phyloP scores from a whole-genome alignment of 1,284 basidiomycete species.

The Leccinum insolens region DNA sequence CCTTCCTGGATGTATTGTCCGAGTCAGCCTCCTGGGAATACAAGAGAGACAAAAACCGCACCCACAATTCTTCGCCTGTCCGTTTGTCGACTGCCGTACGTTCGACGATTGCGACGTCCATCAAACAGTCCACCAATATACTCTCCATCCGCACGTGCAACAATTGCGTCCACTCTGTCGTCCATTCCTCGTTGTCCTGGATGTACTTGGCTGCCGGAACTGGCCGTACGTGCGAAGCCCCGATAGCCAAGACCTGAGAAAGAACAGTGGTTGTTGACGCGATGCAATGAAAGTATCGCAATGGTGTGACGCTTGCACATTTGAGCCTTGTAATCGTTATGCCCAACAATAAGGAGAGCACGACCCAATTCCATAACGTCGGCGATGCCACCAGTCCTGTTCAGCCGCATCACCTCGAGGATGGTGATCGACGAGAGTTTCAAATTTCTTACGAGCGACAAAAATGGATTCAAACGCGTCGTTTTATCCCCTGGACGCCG shows the following conservation, averaged over 20 bases:
- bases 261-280: conserved; percentile 43
- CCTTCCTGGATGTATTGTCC: conserved; percentile 39
- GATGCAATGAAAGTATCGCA: conserved; percentile 44
- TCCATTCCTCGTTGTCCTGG: conserved; percentile 69
- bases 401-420: conserved; percentile 86
- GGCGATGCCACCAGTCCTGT: conserved; percentile 74
- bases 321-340: conserved; percentile 83
- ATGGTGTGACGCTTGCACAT: conserved; percentile 74
- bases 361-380: conserved; percentile 93
- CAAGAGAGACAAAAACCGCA: conserved; percentile 15
- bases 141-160: conserved; percentile 82
- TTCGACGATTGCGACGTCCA: conserved; percentile 83
- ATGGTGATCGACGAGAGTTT: conserved; percentile 92
- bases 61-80: conserved; percentile 62
- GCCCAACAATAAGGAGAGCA: conserved; percentile 85
- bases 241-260: conserved; percentile 62
- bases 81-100: conserved; percentile 59
- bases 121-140: conserved; percentile 82
- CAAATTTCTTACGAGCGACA: conserved; percentile 80
- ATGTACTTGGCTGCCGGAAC: conserved; percentile 67
- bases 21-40: neutral
- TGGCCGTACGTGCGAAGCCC: conserved; percentile 55
- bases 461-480: conserved; percentile 57
- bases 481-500: conserved; percentile 11
- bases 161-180: conserved; percentile 81